Conservation (phyloP, 768 basidiomycete species). For the Baorangia bicolor region DNA sequence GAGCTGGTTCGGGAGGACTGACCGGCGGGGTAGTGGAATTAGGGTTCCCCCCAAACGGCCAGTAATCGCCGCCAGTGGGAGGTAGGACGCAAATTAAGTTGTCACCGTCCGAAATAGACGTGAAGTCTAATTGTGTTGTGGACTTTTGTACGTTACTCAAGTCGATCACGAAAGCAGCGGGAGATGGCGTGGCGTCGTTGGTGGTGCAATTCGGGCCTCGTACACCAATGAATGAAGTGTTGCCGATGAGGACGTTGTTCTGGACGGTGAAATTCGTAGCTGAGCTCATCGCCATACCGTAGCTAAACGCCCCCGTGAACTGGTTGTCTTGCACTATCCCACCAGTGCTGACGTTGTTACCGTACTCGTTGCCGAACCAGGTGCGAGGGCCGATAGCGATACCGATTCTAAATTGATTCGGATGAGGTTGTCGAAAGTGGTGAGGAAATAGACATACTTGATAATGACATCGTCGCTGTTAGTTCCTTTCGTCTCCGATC, state of each 20-base stretch:
- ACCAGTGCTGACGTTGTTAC: slow-evolving; percentile 52
- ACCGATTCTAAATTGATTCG: slow-evolving; percentile 57
- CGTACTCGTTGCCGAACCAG: slow-evolving; percentile 66
- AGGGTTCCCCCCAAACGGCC: slow-evolving; percentile 66
- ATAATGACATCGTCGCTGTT: slow-evolving; percentile 62
- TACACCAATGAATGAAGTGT: slow-evolving; percentile 73
- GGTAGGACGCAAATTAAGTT: slow-evolving; percentile 66
- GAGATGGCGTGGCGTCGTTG: slow-evolving; percentile 47
- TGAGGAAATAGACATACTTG: slow-evolving; percentile 49
- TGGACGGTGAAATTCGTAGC: slow-evolving; percentile 66
- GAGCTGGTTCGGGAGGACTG: slow-evolving; percentile 12
- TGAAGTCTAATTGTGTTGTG: slow-evolving; percentile 54
- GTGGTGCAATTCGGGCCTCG: slow-evolving; percentile 64
- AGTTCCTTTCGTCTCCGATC: slow-evolving; percentile 47
- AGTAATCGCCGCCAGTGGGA: slow-evolving; percentile 64
- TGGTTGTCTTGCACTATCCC: slow-evolving; percentile 58
- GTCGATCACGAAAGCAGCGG: slow-evolving; percentile 61
- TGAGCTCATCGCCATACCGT: slow-evolving; percentile 65
- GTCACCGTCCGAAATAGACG: slow-evolving; percentile 50
- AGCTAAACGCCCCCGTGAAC: slow-evolving; percentile 69
- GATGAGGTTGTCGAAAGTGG: background rate
- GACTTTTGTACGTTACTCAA: slow-evolving; percentile 39
- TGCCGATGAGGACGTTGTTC: slow-evolving; percentile 59
- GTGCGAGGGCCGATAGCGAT: slow-evolving; percentile 75
- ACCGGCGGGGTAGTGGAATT: slow-evolving; percentile 22